Percentiles rank a stretch among this genome's conserved stretches.
These are phyloP conservation scores for Allium cepa DNA, from an alignment of 106 monocot species.

Conservation along the genomic window DNA sequence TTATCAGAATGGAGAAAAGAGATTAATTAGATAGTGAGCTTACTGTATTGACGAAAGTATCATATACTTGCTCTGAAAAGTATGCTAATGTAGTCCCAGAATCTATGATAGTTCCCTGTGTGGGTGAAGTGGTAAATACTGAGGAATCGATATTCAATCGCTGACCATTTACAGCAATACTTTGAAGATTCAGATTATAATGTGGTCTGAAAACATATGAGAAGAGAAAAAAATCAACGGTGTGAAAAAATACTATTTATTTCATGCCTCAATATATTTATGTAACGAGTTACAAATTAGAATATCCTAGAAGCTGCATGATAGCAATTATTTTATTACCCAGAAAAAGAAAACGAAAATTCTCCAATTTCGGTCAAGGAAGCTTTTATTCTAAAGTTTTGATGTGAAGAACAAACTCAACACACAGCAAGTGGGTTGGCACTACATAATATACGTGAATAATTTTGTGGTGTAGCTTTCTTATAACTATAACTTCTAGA, in stretches of 20 bases:
- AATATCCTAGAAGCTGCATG: background rate
- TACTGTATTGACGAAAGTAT: constrained; percentile 91
- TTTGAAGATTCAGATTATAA: constrained; percentile 81
- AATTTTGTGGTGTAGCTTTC: too few species aligned
- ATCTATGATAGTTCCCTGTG: constrained; percentile 92
- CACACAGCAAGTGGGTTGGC: too few species aligned
- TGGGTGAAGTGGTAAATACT: constrained; percentile 70
- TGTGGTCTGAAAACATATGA: constrained; percentile 56
- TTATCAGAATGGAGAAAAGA: background rate
- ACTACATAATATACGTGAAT: too few species aligned
- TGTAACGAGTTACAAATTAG: background rate
- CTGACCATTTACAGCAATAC: constrained; percentile 86
- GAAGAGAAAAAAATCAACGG: background rate
- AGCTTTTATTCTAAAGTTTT: too few species aligned
- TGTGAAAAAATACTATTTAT: background rate
- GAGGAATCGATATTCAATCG: constrained; percentile 68
- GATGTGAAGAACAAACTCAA: too few species aligned
- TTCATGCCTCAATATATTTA: background rate
- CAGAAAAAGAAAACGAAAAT: background rate
- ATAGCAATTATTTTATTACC: background rate
- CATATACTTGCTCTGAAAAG: constrained; percentile 76
- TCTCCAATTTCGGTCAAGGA: too few species aligned
- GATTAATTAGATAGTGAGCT: constrained; percentile 9
- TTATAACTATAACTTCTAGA: too few species aligned
- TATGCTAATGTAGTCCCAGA: constrained; percentile 98